phyloP scores from a whole-genome alignment of 2,329 filamentous ascomycete genomes.

The Celoporthe dispersa region DNA sequence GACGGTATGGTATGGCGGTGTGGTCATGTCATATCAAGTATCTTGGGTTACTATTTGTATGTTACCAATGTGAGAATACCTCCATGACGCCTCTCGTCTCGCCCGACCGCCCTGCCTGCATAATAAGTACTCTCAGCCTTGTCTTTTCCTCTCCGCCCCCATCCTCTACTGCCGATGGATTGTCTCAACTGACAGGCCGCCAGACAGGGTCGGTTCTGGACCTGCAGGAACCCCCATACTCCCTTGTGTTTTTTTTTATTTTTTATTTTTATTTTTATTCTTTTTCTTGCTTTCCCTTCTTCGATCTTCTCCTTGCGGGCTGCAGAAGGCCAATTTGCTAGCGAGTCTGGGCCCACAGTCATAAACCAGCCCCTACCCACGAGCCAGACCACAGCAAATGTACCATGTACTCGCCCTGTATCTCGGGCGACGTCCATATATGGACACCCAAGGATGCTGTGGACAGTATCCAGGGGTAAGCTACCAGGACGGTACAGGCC shows the following conservation, averaged over 20 bases:
- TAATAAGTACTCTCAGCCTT: no score
- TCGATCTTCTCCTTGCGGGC: slow-evolving; percentile 7
- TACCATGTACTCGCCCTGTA: background rate
- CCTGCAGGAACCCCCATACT: background rate
- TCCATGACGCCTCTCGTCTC: background rate
- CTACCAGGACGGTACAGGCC: background rate
- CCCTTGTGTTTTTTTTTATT: no score
- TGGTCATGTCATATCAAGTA: background rate
- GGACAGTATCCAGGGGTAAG: background rate
- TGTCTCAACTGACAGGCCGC: background rate
- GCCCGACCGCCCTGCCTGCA: no score
- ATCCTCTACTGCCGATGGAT: background rate
- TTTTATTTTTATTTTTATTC: no score
- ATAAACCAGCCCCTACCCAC: background rate
- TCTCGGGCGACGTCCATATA: background rate
- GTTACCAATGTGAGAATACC: background rate
- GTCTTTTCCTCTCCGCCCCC: background rate
- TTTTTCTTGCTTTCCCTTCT: background rate
- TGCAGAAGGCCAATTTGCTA: slow-evolving; percentile 13
- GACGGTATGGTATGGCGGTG: no score
- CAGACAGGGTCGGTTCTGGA: background rate
- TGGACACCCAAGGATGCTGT: background rate
- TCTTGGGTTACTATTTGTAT: no score
- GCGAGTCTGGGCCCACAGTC: background rate
- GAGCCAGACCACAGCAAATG: background rate